phyloP scores from a whole-genome alignment of 2,329 filamentous ascomycete species.

The Karstenula rhodostoma region DNA sequence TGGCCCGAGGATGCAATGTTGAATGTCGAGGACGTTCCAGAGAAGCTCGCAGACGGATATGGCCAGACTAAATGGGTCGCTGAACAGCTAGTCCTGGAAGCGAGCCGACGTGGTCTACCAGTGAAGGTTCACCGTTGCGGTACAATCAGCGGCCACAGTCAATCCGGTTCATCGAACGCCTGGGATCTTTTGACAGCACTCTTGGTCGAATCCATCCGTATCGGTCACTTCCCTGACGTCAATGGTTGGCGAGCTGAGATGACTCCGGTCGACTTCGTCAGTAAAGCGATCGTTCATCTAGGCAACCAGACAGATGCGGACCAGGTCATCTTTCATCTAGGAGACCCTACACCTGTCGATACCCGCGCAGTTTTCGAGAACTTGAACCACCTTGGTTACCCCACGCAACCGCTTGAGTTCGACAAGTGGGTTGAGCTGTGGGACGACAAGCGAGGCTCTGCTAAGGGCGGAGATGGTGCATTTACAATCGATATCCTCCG shows the following conservation, averaged over 20 bases:
- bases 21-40: conserved; percentile 71
- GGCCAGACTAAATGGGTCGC: conserved; percentile 85
- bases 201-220: conserved; percentile 77
- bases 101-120: conserved; percentile 72
- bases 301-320: conserved; percentile 69
- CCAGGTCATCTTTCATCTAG: conserved; percentile 76
- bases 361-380: conserved; percentile 71
- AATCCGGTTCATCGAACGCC: conserved; percentile 76
- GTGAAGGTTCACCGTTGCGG: conserved; percentile 76
- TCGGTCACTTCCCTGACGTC: conserved; percentile 74
- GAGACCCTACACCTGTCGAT: conserved; percentile 75
- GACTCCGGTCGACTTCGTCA: conserved; percentile 85
- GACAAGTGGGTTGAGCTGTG: conserved; percentile 78
- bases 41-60: conserved; percentile 75
- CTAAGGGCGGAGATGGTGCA: conserved; percentile 72
- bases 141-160: conserved; percentile 80
- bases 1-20: conserved; percentile 77
- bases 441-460: conserved; percentile 72
- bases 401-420: conserved; percentile 71
- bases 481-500: conserved; percentile 83
- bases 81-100: conserved; percentile 76
- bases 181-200: conserved; percentile 81
- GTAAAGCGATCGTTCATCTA: conserved; percentile 75
- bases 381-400: conserved; percentile 73
- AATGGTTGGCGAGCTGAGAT: conserved; percentile 81